Conservation (phyloP, 768 basidiomycete species). For the Phylloporus sp. region DNA sequence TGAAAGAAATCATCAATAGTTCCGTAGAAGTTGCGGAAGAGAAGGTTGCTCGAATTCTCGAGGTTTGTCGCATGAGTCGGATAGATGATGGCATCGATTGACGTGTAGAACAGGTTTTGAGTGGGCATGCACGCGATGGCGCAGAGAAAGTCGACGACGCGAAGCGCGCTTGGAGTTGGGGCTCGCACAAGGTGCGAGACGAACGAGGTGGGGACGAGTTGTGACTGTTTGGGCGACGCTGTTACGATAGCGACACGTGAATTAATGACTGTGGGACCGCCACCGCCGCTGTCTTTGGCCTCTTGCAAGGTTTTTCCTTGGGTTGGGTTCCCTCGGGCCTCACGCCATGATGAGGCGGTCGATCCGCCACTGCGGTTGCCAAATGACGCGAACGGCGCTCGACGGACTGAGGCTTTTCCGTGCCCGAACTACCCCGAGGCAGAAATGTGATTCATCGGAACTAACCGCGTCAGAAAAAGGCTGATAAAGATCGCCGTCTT, state of each 20-base stretch:
- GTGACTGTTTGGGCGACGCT: too few relatives aligned
- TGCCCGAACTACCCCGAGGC: neutral
- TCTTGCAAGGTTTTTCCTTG: too few relatives aligned
- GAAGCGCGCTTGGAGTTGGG: slow-evolving; percentile 13
- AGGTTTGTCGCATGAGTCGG: slow-evolving; percentile 16
- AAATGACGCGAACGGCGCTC: too few relatives aligned
- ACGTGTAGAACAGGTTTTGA: slow-evolving; percentile 32
- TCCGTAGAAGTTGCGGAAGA: slow-evolving; percentile 76
- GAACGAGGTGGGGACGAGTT: too few relatives aligned
- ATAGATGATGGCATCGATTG: neutral
- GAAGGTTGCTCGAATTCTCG: slow-evolving; percentile 48
- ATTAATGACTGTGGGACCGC: too few relatives aligned
- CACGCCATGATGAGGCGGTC: too few relatives aligned
- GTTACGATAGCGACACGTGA: too few relatives aligned
- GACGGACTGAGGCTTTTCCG: too few relatives aligned
- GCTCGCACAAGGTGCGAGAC: slow-evolving; percentile 23
- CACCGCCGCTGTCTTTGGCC: too few relatives aligned
- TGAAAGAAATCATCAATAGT: slow-evolving; percentile 61
- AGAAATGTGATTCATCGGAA: slow-evolving; percentile 10
- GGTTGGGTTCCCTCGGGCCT: too few relatives aligned
- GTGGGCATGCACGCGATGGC: slow-evolving; percentile 30
- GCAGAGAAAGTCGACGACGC: slow-evolving; percentile 30
- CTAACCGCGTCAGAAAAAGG: slow-evolving; percentile 7
- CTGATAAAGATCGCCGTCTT: slow-evolving; percentile 15
- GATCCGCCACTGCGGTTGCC: too few relatives aligned